These are phyloP conservation scores for Aspergillus ochraceoroseus DNA, from an alignment of 2,329 filamentous ascomycete species.

Conservation along the genomic window DNA sequence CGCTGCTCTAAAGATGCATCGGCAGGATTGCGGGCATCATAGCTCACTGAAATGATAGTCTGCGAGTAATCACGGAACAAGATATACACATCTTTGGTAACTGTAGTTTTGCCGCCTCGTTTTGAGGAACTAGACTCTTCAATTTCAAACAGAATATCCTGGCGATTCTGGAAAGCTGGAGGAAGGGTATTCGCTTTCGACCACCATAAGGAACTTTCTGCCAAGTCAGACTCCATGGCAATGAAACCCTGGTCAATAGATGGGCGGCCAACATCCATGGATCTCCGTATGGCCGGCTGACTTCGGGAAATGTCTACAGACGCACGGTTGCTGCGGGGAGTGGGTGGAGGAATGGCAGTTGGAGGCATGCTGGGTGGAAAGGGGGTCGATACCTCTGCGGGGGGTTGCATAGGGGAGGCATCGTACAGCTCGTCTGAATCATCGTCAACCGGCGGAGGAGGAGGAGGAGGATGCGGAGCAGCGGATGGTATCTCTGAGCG, in stretches of 20 bases:
- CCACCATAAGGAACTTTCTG: conserved; percentile 77
- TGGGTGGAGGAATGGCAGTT: conserved; percentile 44
- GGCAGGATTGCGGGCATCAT: conserved; percentile 66
- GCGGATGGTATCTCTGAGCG: conserved; percentile 22
- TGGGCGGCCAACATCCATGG: conserved; percentile 70
- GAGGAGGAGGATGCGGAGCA: conserved; percentile 29
- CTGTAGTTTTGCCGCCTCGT: conserved; percentile 62
- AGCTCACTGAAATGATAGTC: conserved; percentile 76
- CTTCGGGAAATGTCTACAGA: conserved; percentile 62
- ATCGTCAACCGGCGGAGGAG: conserved; percentile 30
- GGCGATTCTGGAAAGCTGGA: conserved; percentile 73
- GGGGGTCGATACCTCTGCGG: conserved; percentile 40
- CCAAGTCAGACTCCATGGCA: conserved; percentile 79
- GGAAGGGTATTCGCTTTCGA: conserved; percentile 72
- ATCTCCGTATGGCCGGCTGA: conserved; percentile 52
- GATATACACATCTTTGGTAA: conserved; percentile 79
- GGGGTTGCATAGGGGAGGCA: conserved; percentile 38
- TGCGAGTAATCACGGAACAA: conserved; percentile 96
- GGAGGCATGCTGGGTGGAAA: conserved; percentile 35
- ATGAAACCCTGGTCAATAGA: conserved; percentile 77
- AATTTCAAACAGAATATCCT: conserved; percentile 75
- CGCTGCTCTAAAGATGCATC: conserved; percentile 76
- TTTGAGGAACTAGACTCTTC: conserved; percentile 70
- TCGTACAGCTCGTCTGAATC: conserved; percentile 48
- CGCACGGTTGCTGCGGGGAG: conserved; percentile 47